Evolutionary conservation across 2,329 filamentous ascomycete genomes (phyloP).

Genomic region (Cladosporium sp.): DNA sequence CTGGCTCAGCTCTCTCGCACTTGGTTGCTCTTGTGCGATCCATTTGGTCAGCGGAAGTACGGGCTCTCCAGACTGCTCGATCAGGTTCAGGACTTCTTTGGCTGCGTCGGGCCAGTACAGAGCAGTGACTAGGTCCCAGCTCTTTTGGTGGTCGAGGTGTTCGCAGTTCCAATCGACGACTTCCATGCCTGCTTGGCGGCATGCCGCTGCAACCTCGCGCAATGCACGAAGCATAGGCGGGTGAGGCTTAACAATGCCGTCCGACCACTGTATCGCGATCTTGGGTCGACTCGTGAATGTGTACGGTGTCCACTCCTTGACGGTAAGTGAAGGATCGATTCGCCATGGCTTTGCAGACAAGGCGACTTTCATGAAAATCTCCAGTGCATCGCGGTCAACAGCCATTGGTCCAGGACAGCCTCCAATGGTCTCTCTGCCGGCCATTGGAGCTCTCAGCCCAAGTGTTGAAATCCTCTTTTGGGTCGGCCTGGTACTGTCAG

Average conservation of each 20-base stretch:
- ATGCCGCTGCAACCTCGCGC: slow-evolving; percentile 15
- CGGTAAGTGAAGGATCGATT: slow-evolving; percentile 1
- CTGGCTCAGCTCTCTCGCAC: slow-evolving; percentile 40
- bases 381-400: slow-evolving; percentile 4
- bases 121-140: slow-evolving; percentile 43
- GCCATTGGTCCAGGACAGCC: slow-evolving; percentile 6
- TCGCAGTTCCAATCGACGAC: slow-evolving; percentile 45
- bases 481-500: neutral
- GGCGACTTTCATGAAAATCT: slow-evolving; percentile 8
- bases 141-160: slow-evolving; percentile 47
- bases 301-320: slow-evolving; percentile 6
- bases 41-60: slow-evolving; percentile 55
- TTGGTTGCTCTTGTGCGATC: slow-evolving; percentile 54
- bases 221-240: slow-evolving; percentile 60
- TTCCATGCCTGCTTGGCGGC: slow-evolving; percentile 44
- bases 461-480: slow-evolving; percentile 2
- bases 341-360: slow-evolving; percentile 3
- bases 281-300: slow-evolving; percentile 24
- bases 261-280: slow-evolving; percentile 62
- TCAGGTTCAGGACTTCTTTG: slow-evolving; percentile 45
- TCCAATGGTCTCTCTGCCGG: slow-evolving; percentile 4
- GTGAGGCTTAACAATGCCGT: slow-evolving; percentile 61
- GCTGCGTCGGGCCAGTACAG: slow-evolving; percentile 61
- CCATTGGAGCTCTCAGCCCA: slow-evolving; percentile 1
- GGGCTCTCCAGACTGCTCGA: slow-evolving; percentile 55